These are phyloP conservation scores for Ustilago loliicola DNA, from an alignment of 1,284 basidiomycete genomes.

Conservation along the genomic window DNA sequence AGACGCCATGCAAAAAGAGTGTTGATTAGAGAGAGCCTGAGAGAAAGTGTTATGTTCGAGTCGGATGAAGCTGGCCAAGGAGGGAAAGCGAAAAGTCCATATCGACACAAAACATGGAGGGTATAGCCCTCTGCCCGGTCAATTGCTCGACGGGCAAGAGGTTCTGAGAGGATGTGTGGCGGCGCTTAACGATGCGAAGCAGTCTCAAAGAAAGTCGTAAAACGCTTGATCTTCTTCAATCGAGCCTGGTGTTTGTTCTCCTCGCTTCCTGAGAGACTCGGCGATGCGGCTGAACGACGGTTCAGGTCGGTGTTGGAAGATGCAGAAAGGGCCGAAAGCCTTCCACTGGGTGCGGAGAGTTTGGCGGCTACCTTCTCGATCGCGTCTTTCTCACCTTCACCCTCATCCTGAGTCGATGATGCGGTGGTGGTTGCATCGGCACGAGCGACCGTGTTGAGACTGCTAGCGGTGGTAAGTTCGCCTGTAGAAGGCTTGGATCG, in stretches of 20 bases:
- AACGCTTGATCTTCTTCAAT: slow-evolving; percentile 60
- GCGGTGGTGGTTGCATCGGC: neutral
- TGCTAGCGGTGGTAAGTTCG: slow-evolving; percentile 40
- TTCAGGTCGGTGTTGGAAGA: slow-evolving; percentile 32
- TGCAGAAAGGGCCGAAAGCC: slow-evolving; percentile 23
- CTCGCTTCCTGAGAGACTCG: slow-evolving; percentile 48
- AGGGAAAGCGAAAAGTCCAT: neutral
- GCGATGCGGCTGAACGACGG: slow-evolving; percentile 40
- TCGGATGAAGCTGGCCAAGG: too few species aligned
- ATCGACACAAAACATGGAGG: slow-evolving; percentile 4
- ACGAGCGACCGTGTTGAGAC: slow-evolving; percentile 27
- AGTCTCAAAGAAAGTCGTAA: slow-evolving; percentile 55
- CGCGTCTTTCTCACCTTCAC: slow-evolving; percentile 14
- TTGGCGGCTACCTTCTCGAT: slow-evolving; percentile 28
- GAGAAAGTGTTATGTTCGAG: neutral
- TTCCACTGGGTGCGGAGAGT: slow-evolving; percentile 16
- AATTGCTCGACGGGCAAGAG: slow-evolving; percentile 20
- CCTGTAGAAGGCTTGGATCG: slow-evolving; percentile 32
- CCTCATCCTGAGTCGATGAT: slow-evolving; percentile 3
- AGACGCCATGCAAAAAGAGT: neutral
- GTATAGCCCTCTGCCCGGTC: slow-evolving; percentile 40
- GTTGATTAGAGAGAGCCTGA: neutral
- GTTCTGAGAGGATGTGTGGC: neutral
- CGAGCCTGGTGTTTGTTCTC: slow-evolving; percentile 50
- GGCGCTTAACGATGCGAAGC: slow-evolving; percentile 36